phyloP scores from a whole-genome alignment of 2,329 filamentous ascomycete genomes.

The Hypoxylon sp. region DNA sequence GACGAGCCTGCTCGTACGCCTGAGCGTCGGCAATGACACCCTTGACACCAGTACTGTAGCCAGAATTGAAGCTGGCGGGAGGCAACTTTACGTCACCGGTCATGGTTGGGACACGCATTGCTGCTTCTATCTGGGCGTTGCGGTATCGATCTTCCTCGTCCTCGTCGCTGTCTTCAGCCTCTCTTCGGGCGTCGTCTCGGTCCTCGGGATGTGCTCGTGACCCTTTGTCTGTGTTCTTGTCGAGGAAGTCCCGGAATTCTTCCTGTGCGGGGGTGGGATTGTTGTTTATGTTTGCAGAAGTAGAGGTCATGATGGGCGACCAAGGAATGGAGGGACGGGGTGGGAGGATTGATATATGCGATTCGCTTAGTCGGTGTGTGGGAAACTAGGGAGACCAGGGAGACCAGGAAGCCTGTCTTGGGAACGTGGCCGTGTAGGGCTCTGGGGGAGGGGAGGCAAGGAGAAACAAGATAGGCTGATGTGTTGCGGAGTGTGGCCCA shows the following conservation, averaged over 20 bases:
- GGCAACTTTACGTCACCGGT: constrained; percentile 70
- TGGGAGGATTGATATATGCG: constrained; percentile 41
- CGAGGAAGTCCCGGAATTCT: constrained; percentile 75
- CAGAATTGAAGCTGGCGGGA: constrained; percentile 74
- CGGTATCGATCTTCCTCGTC: constrained; percentile 70
- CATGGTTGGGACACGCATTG: constrained; percentile 75
- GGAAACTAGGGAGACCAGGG: constrained; percentile 28
- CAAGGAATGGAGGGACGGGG: constrained; percentile 23
- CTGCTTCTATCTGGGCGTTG: constrained; percentile 71
- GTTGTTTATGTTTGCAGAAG: constrained; percentile 47
- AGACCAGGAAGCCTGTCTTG: constrained; percentile 22
- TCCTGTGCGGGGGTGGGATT: constrained; percentile 73
- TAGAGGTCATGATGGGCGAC: constrained; percentile 62
- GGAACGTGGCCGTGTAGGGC: constrained; percentile 31
- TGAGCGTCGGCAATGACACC: constrained; percentile 89
- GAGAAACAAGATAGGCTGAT: constrained; percentile 28
- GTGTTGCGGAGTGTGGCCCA: constrained; percentile 20
- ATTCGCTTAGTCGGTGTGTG: constrained; percentile 30
- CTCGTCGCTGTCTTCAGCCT: constrained; percentile 65
- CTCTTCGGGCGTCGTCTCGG: constrained; percentile 61
- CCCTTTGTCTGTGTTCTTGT: constrained; percentile 65
- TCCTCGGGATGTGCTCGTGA: constrained; percentile 71
- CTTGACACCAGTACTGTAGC: constrained; percentile 84
- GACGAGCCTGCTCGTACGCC: constrained; percentile 78
- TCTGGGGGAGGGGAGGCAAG: constrained; percentile 18